A percentile compares a stretch with the other conserved stretches of the same genome.
Evolutionary conservation across 2,329 filamentous ascomycete genomes (phyloP).

Genomic region (Ophiocordyceps camponoti-saundersi): DNA sequence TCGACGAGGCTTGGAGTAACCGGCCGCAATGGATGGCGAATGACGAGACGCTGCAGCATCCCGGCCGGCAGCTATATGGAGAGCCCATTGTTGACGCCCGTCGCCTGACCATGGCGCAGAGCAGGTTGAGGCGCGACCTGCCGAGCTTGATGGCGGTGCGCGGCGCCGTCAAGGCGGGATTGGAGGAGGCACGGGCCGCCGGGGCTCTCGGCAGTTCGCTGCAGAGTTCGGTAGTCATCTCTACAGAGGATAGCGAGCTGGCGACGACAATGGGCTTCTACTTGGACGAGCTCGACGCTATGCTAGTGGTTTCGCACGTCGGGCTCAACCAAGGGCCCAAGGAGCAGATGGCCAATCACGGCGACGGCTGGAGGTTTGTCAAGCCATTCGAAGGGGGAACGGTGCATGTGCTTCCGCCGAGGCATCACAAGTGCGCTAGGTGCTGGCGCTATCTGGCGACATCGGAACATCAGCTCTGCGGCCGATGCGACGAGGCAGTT

Average conservation of each 20-base stretch:
- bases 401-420: constrained; percentile 30
- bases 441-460: constrained; percentile 80
- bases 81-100: constrained; percentile 22
- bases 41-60: constrained; percentile 19
- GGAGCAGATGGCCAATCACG: constrained; percentile 8
- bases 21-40: constrained; percentile 46
- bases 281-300: constrained; percentile 35
- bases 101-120: constrained; percentile 20
- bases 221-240: constrained; percentile 52
- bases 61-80: constrained; percentile 29
- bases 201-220: constrained; percentile 69
- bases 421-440: constrained; percentile 55
- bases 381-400: constrained; percentile 24
- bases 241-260: constrained; percentile 20
- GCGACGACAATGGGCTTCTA: constrained; percentile 20
- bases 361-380: constrained; percentile 21
- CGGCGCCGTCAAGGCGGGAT: constrained; percentile 52
- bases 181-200: constrained; percentile 54
- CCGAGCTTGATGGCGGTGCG: constrained; percentile 37
- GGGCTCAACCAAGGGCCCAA: constrained; percentile 30
- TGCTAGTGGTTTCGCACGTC: constrained; percentile 56
- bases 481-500: constrained; percentile 54
- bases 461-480: constrained; percentile 49
- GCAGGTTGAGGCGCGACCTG: constrained; percentile 23
- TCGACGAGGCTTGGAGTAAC: constrained; percentile 79